Evolutionary conservation across 306 rosid genomes (phyloP).

Genomic region (Pterocarpus macrocarpus): DNA sequence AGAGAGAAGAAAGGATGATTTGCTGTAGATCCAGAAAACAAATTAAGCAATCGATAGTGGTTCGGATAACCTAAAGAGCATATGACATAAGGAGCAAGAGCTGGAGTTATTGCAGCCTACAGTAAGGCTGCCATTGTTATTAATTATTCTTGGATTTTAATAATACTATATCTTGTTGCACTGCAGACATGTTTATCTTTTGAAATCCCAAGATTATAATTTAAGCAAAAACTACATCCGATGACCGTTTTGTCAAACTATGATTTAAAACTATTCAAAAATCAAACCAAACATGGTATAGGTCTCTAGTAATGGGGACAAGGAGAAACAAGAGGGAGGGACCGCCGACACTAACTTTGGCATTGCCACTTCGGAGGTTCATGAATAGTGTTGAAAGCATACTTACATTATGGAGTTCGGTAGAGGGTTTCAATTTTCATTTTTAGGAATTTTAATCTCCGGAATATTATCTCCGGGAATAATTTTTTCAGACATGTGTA

Average conservation of each 20-base stretch:
- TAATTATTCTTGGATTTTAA: constrained; percentile 35
- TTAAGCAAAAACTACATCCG: no score
- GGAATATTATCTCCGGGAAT: no score
- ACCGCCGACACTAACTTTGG: constrained; percentile 35
- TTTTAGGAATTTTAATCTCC: no score
- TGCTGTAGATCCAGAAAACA: no score
- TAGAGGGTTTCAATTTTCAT: no score
- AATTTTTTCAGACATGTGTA: no score
- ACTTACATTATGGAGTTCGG: neutral
- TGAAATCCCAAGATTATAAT: no score
- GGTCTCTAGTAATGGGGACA: constrained; percentile 39
- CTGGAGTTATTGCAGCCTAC: constrained; percentile 17
- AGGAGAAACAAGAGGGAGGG: constrained; percentile 7
- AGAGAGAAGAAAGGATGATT: no score
- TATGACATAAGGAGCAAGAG: neutral
- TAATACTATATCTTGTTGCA: constrained; percentile 26
- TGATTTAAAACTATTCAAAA: no score
- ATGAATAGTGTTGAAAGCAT: constrained; percentile 3
- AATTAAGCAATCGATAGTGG: neutral
- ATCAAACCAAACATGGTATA: constrained; percentile 2
- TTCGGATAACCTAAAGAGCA: constrained; percentile 11
- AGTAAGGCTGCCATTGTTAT: neutral
- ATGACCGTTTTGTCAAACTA: no score
- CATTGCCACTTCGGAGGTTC: constrained; percentile 32
- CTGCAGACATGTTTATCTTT: no score